phyloP scores from a whole-genome alignment of 208 protist species.

The Acanthamoeba rhysodes region DNA sequence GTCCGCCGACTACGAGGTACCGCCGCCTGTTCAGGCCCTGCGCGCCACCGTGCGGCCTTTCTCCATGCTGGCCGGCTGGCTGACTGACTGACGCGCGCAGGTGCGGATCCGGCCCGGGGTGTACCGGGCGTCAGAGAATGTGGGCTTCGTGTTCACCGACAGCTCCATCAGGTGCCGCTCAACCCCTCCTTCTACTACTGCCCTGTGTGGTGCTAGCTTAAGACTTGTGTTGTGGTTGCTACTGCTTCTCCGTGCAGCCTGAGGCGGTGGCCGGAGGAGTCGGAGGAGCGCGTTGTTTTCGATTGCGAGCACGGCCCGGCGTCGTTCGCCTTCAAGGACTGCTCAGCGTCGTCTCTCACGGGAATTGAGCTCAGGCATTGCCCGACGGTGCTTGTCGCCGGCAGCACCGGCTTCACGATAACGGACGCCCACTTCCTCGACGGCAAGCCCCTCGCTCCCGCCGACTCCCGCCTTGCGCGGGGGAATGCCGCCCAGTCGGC shows the following conservation, averaged over 20 bases:
- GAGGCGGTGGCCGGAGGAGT: conserved; percentile 42
- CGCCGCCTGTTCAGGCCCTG: not conserved
- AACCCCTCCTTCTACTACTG: not conserved
- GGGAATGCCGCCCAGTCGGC: not conserved
- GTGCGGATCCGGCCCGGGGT: conserved; percentile 1
- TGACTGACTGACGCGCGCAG: not conserved
- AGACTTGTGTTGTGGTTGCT: not conserved
- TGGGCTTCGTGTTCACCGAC: conserved; percentile 43
- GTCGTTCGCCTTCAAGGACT: conserved; percentile 44
- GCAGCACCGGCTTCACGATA: not conserved
- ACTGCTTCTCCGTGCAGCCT: not conserved
- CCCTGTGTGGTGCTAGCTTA: not conserved
- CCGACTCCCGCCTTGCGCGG: not conserved
- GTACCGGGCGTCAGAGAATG: not conserved
- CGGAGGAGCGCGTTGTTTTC: not conserved
- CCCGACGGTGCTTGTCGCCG: not conserved
- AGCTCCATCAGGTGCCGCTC: conserved; percentile 31
- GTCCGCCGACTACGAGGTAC: not conserved
- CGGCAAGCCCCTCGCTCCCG: not conserved
- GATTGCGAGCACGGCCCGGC: conserved; percentile 42
- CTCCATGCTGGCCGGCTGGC: not conserved
- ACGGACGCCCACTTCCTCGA: not conserved
- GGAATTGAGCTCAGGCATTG: not conserved
- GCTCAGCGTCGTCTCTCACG: conserved; percentile 28
- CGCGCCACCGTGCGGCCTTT: not conserved